Conservation (phyloP, 2,329 filamentous ascomycete species). For the Grosmannia clavigera region DNA sequence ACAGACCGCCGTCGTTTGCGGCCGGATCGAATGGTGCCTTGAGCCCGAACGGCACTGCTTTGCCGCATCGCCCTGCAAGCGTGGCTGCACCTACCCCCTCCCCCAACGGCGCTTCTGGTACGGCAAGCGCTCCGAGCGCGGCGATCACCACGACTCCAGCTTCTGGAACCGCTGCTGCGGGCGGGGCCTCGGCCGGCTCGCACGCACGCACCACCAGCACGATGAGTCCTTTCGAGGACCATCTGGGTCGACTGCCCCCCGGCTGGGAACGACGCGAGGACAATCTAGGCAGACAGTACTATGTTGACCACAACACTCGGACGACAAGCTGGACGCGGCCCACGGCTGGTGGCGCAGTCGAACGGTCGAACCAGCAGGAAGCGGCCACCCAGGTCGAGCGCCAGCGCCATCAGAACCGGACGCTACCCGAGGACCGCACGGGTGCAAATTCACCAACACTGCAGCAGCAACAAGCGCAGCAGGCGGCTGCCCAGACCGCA, state of each 20-base stretch:
- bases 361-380: constrained; percentile 62
- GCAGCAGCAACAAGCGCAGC: constrained; percentile 35
- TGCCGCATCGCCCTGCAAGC: constrained; percentile 36
- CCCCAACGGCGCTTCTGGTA: constrained; percentile 21
- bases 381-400: constrained; percentile 89
- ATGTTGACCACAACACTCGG: constrained; percentile 94
- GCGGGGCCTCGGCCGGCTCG: constrained; percentile 18
- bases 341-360: constrained; percentile 64
- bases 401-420: constrained; percentile 86
- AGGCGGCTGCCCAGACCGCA: constrained; percentile 27
- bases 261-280: constrained; percentile 97
- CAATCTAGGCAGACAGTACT: constrained; percentile 89
- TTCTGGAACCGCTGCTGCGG: constrained; percentile 15
- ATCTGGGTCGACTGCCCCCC: constrained; percentile 80
- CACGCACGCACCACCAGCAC: constrained; percentile 35
- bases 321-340: constrained; percentile 95
- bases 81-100: constrained; percentile 24
- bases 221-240: constrained; percentile 90
- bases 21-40: constrained; percentile 34
- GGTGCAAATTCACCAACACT: constrained; percentile 83
- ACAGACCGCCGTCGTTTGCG: constrained; percentile 40
- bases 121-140: neutral
- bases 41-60: constrained; percentile 22
- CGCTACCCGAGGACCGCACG: constrained; percentile 88
- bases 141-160: neutral